These are phyloP conservation scores for Cryomyces minteri DNA, from an alignment of 495 filamentous ascomycete species.

Conservation along the genomic window DNA sequence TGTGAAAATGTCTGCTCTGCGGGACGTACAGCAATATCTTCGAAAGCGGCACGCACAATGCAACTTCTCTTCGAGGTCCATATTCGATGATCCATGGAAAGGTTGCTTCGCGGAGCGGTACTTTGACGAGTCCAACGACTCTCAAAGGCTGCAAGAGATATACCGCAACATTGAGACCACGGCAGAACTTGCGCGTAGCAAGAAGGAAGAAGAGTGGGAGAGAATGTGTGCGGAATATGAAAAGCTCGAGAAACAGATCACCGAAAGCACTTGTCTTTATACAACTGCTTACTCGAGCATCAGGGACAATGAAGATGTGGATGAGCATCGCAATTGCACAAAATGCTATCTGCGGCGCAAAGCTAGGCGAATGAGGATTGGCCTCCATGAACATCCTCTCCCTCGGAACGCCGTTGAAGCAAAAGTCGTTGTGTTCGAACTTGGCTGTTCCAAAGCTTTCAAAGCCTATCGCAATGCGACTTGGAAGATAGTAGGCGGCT, in stretches of 20 bases:
- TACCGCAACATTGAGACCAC: slow-evolving; percentile 17
- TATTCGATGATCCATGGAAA: slow-evolving; percentile 24
- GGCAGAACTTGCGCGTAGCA: slow-evolving; percentile 7
- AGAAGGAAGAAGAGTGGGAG: slow-evolving; percentile 25
- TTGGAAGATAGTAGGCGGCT: slow-evolving; percentile 15
- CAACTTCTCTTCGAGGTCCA: slow-evolving; percentile 10
- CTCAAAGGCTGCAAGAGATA: slow-evolving; percentile 12
- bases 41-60: slow-evolving; percentile 11
- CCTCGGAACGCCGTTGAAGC: slow-evolving; percentile 15
- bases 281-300: slow-evolving; percentile 1
- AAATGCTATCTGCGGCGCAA: slow-evolving; percentile 17
- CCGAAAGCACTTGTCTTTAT: slow-evolving; percentile 13
- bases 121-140: slow-evolving; percentile 16
- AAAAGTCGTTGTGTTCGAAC: slow-evolving; percentile 25
- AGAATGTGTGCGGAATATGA: slow-evolving; percentile 21
- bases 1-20: slow-evolving; percentile 28
- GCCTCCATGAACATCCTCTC: slow-evolving; percentile 27
- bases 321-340: slow-evolving; percentile 16
- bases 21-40: slow-evolving; percentile 29
- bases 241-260: slow-evolving; percentile 17
- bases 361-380: slow-evolving; percentile 19
- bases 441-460: slow-evolving; percentile 20
- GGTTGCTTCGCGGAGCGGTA: slow-evolving; percentile 29
- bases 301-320: slow-evolving; percentile 6
- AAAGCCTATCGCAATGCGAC: slow-evolving; percentile 27